Conservation (phyloP, 2,329 filamentous ascomycete genomes). For the Cytospora piceicola region DNA sequence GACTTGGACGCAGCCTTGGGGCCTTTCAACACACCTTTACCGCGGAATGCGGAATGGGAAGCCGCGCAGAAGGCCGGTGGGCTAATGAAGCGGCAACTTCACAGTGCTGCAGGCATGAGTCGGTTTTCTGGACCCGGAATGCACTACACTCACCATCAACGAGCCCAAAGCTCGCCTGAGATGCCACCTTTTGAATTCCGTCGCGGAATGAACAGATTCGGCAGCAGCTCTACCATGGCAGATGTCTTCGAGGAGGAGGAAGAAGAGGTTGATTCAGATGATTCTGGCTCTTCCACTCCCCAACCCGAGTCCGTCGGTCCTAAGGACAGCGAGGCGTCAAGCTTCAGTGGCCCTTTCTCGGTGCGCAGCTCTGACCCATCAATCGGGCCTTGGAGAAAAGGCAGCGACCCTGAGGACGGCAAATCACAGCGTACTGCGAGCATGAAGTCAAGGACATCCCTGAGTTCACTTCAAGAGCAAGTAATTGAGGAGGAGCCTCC, state of each 20-base stretch:
- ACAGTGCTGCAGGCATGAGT: slow-evolving; percentile 74
- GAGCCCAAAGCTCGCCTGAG: slow-evolving; percentile 80
- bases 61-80: slow-evolving; percentile 64
- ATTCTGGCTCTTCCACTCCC: slow-evolving; percentile 41
- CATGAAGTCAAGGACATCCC: slow-evolving; percentile 54
- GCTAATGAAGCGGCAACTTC: slow-evolving; percentile 68
- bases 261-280: slow-evolving; percentile 60
- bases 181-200: slow-evolving; percentile 73
- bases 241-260: slow-evolving; percentile 89
- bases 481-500: slow-evolving; percentile 53
- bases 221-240: slow-evolving; percentile 75
- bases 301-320: slow-evolving; percentile 43
- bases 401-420: slow-evolving; percentile 51
- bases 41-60: slow-evolving; percentile 67
- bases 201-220: slow-evolving; percentile 63
- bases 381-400: slow-evolving; percentile 46
- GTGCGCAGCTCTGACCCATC: slow-evolving; percentile 27
- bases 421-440: slow-evolving; percentile 42
- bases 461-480: slow-evolving; percentile 56
- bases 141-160: slow-evolving; percentile 70
- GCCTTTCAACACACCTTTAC: slow-evolving; percentile 82
- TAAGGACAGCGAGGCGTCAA: slow-evolving; percentile 35
- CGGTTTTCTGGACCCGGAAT: slow-evolving; percentile 70
- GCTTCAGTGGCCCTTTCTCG: slow-evolving; percentile 24
- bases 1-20: slow-evolving; percentile 93